phyloP scores from a whole-genome alignment of 1,284 basidiomycete genomes.

The Boletus holoroseus region DNA sequence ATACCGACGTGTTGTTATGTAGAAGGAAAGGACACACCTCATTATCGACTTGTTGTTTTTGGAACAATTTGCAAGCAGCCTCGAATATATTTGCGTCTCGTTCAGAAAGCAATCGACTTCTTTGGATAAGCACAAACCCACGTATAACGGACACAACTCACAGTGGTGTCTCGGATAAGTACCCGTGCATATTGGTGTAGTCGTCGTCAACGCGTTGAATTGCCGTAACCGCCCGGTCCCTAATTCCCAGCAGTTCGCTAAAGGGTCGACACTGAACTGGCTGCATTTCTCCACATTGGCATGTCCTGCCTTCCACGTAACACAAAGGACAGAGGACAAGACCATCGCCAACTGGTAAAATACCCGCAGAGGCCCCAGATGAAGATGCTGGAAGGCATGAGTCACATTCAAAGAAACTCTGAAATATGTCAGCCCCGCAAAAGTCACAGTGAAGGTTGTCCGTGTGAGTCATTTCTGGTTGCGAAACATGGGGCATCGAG shows the following conservation, averaged over 20 bases:
- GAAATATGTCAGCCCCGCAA: constrained; percentile 71
- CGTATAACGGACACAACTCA: constrained; percentile 15
- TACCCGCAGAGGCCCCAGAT: constrained; percentile 8
- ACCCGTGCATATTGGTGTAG: constrained; percentile 25
- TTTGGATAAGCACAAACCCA: constrained; percentile 15
- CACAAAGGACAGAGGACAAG: constrained; percentile 61
- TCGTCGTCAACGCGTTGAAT: constrained; percentile 34
- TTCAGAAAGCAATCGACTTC: constrained; percentile 24
- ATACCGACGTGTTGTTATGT: neutral
- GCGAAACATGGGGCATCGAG: constrained; percentile 30
- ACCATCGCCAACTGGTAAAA: constrained; percentile 38
- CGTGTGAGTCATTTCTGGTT: constrained; percentile 15
- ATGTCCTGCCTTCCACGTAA: constrained; percentile 67
- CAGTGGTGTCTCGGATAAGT: constrained; percentile 21
- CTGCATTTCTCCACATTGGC: constrained; percentile 52
- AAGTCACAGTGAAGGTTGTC: constrained; percentile 59
- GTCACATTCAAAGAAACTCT: constrained; percentile 68
- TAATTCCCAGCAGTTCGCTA: constrained; percentile 34
- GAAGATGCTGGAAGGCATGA: constrained; percentile 34
- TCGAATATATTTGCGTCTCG: constrained; percentile 29
- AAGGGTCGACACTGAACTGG: constrained; percentile 52
- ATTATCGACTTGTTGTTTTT: constrained; percentile 18
- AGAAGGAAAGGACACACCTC: constrained; percentile 12
- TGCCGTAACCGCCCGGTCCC: constrained; percentile 38
- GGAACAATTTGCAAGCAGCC: constrained; percentile 32